Percentiles rank a stretch among this genome's conserved stretches.
Evolutionary conservation across 2,329 filamentous ascomycete species (phyloP).

Genomic region (Lasiodiplodia theobromae): DNA sequence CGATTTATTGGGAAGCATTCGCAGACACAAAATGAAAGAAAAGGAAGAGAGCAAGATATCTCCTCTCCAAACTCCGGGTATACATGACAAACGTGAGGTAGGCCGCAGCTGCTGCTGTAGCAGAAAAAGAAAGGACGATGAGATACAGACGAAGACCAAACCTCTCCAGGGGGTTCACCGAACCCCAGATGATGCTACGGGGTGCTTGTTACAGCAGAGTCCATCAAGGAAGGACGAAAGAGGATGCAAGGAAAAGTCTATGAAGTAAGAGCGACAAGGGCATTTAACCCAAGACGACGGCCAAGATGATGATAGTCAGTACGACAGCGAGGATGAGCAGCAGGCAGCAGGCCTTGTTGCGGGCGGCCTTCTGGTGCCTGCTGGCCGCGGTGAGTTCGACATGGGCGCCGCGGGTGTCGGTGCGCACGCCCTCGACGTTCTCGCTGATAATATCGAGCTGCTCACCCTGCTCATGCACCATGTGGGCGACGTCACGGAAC

Average conservation of each 20-base stretch:
- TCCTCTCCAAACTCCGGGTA: constrained; percentile 16
- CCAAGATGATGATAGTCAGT: constrained; percentile 85
- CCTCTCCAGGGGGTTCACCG: neutral
- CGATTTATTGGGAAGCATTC: neutral
- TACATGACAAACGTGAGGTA: constrained; percentile 11
- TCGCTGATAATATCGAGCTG: constrained; percentile 85
- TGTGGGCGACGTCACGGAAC: constrained; percentile 97
- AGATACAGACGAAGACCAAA: neutral
- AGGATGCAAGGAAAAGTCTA: neutral
- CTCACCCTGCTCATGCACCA: constrained; percentile 92
- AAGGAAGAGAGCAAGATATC: neutral
- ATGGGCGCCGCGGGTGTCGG: constrained; percentile 85
- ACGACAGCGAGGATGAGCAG: constrained; percentile 88
- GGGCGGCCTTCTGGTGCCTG: constrained; percentile 91
- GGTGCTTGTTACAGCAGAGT: neutral
- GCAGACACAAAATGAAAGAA: neutral
- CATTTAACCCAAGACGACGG: constrained; percentile 75
- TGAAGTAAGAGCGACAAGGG: neutral
- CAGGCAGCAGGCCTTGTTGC: constrained; percentile 93
- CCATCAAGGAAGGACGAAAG: neutral
- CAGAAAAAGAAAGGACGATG: neutral
- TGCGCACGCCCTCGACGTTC: constrained; percentile 83
- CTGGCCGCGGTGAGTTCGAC: constrained; percentile 84
- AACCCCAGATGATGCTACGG: neutral
- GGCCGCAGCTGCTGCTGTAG: neutral